Evolutionary conservation across 179 eudicot genomes (phyloP).

Genomic region (Beta lomatogona): DNA sequence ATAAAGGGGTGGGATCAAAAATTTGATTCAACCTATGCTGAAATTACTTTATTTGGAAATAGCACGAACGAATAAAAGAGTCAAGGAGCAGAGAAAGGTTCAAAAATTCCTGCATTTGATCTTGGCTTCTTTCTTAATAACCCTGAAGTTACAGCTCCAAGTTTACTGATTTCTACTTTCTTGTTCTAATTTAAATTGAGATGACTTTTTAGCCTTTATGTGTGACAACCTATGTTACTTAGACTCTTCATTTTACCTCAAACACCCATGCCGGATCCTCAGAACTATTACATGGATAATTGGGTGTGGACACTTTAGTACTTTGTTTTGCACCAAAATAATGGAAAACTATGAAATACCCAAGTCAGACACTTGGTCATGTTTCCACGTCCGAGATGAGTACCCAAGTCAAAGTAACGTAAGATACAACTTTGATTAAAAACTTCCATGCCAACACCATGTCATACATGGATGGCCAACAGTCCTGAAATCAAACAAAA

Average conservation of each 20-base stretch:
- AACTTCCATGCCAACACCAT: neutral
- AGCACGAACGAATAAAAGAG: neutral
- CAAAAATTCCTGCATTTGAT: neutral
- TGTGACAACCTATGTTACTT: neutral
- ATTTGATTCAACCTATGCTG: neutral
- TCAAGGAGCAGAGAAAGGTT: neutral
- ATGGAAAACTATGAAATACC: too few species aligned
- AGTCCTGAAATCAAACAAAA: neutral
- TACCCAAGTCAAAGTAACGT: too few species aligned
- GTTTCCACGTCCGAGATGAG: too few species aligned
- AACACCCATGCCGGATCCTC: too few species aligned
- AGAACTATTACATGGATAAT: too few species aligned
- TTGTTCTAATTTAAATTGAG: neutral
- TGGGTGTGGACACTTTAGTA: too few species aligned
- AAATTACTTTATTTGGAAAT: neutral
- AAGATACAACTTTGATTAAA: neutral
- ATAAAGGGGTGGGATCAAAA: neutral
- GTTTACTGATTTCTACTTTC: neutral
- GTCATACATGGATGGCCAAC: neutral
- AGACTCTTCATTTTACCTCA: too few species aligned
- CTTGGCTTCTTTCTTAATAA: neutral
- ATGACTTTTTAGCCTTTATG: neutral
- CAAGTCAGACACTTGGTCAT: too few species aligned
- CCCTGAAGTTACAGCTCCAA: neutral
- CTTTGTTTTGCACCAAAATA: too few species aligned